Evolutionary conservation across 2,329 filamentous ascomycete species (phyloP).

Genomic region (Orbilia ellipsospora): DNA sequence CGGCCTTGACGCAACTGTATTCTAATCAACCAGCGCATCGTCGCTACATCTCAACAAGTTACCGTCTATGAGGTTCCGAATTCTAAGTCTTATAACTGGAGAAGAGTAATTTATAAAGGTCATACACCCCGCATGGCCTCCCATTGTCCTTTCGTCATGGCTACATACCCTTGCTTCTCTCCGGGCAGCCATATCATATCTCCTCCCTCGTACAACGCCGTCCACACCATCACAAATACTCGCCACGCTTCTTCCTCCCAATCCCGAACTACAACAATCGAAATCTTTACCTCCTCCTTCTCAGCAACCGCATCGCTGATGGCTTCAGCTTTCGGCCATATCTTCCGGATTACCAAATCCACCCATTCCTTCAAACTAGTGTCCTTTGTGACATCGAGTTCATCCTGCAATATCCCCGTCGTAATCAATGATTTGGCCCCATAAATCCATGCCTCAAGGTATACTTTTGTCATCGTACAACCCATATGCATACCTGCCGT

Average conservation of each 20-base stretch:
- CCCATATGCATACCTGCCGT: too few species aligned
- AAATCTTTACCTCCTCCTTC: not conserved
- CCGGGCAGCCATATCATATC: constrained; percentile 24
- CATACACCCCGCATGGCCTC: not conserved
- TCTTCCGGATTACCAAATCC: not conserved
- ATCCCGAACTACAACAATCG: not conserved
- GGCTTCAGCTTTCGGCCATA: not conserved
- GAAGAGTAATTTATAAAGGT: too few species aligned
- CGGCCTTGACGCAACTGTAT: constrained; percentile 5
- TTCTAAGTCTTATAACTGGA: too few species aligned
- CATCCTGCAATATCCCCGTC: not conserved
- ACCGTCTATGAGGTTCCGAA: too few species aligned
- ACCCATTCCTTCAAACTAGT: not conserved
- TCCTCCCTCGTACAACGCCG: not conserved
- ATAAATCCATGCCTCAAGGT: constrained; percentile 10
- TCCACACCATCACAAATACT: not conserved
- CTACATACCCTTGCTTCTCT: constrained; percentile 7
- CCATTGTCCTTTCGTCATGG: constrained; percentile 12
- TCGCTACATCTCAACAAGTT: not conserved
- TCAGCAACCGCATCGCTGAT: not conserved
- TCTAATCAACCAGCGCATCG: not conserved
- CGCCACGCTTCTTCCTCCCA: constrained; percentile 3
- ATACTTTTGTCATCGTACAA: not conserved
- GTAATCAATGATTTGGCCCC: constrained; percentile 2
- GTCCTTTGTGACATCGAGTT: not conserved